phyloP scores from a whole-genome alignment of 2,329 filamentous ascomycete genomes.

The Dactylellina haptotyla region DNA sequence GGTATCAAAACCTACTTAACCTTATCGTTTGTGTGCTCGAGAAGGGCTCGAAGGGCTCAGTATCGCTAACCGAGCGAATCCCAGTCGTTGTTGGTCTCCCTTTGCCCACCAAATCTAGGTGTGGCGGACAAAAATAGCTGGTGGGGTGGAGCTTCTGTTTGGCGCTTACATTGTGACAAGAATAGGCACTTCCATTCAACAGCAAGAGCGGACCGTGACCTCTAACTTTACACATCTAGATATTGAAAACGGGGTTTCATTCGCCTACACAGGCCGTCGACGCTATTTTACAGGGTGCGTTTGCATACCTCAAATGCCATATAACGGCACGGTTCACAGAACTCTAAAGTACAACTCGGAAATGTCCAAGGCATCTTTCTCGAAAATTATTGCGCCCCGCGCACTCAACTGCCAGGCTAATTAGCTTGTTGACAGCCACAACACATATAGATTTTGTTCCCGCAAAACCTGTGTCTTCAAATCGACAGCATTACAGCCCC shows the following conservation, averaged over 20 bases:
- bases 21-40: constrained; percentile 1
- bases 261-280: no score
- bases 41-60: constrained; percentile 25
- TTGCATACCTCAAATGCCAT: no score
- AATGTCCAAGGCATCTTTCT: no score
- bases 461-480: no score
- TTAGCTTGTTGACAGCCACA: no score
- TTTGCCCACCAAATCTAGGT: not conserved
- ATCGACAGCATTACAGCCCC: not conserved
- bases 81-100: not conserved
- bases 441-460: no score
- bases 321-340: no score
- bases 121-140: constrained; percentile 12
- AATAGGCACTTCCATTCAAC: not conserved
- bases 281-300: no score
- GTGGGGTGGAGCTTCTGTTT: not conserved
- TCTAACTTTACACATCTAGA: no score
- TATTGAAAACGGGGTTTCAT: not conserved
- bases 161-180: constrained; percentile 20
- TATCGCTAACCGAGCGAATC: constrained; percentile 33
- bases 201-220: not conserved
- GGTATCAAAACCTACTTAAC: constrained; percentile 10
- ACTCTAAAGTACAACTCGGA: no score
- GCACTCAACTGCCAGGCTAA: no score
- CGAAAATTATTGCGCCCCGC: no score